Base-by-base conservation (phyloP, 495 filamentous ascomycete species). In the Penicillium mononematosum region DNA sequence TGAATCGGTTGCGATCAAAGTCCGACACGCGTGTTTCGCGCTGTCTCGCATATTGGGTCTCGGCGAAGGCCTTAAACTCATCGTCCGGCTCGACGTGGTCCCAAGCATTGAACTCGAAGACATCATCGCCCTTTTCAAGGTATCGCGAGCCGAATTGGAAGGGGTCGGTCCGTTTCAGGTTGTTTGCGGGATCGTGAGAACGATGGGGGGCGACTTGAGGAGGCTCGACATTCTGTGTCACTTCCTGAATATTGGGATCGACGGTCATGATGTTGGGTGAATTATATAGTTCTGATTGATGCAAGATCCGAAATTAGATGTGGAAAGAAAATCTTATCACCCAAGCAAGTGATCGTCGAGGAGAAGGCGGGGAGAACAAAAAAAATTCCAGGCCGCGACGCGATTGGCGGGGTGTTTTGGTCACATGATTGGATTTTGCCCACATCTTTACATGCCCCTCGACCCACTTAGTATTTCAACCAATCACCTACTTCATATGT, bases 41-140 rank as follows among this genome's bases (percentile, higher is more conserved):
- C 77, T 98, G 94, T 70, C 85, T 87, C 31, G 79, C 80, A 65
- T 88, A 92, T 70, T 98, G 94, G 55, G 81, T 70, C 66, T 89
- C 82, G 43, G 91, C 87, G 70, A 91, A 93, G 50, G 86, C 84
- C 61, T 84, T 84, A 79, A 95, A 97, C 25, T 85, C 76, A 53
- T 88, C 83, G 68, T 96, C 91, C 58, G 91, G 87, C 64, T 77
- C 85, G 65, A 98, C 94, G 67, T 98, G 92, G 72, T 98, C 94
- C 94, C 94, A 98, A 39, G 94, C 94, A 71, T 98, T 98, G 85
- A 92, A 93, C 66, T 92, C 87, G 75, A 88, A 98, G 61, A 95
- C 86, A 65, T 97, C 82, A 73, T 95, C 90, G 61, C 85, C 82
- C 64, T 91, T 75, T 59, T 88, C 83, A 39, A 98, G 85, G 61